Base-by-base conservation (phyloP, 805 yeast genomes). In the Wickerhamomyces canadensis region DNA sequence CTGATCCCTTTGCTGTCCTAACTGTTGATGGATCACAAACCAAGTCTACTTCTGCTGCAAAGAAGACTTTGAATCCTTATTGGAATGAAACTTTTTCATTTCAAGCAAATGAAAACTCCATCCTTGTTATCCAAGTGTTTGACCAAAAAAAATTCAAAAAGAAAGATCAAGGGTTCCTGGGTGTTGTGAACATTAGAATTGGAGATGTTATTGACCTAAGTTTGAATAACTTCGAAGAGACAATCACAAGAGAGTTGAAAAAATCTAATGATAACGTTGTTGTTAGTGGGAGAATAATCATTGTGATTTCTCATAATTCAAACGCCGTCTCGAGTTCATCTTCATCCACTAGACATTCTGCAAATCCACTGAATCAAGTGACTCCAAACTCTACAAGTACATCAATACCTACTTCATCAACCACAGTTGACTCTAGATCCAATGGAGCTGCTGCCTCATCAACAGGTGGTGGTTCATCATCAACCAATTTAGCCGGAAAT, bases 21-120 rank as follows among this genome's bases (percentile, higher is more conserved):
- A 91, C 98, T 11, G 89, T 93, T n/a, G 98, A 93, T 61, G 98
- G 98, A 4, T 80, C 85, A 16, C 98, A 93, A 58, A 93, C 98
- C 2, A 87, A 87, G 56, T 84, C 96, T 15, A 93, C 99, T 2
- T 78, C 87, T 35, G 93, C 95, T 25, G 93, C 94, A 22, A 86
- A 87, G 55, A 88, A 86, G 63, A 93, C 98, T 3, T 67, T 91
- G 50, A 87, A 93, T 55, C 99, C 99, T 10, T 93, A 89, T 64
- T 93, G 99, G 99, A 89, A 93, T 63, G 96, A 93, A 62, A 67
- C 84, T 2, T 93, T 91, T 55, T 75, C 76, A 38, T 88, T 93
- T 62, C 74, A 72, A 37, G 84, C 80, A 28, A 74, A 70, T 35
- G 95, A 84, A 53, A 83, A 83, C 54, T 83, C 95, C 8, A 84